phyloP scores from a whole-genome alignment of 805 yeast species.

The Saccharomycopsis babjevae region DNA sequence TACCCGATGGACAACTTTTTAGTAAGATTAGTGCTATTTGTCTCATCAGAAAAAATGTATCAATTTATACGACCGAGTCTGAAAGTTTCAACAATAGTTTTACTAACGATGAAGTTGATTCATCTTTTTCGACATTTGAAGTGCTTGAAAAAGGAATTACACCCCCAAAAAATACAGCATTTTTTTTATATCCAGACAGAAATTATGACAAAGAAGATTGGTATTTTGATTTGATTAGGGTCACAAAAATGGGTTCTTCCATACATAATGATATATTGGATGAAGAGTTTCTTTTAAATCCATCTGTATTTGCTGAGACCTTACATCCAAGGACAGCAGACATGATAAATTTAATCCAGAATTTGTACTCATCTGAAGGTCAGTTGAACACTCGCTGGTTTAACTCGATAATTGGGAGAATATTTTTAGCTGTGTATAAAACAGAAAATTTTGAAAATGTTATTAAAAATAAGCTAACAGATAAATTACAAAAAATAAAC shows the following conservation, averaged over 20 bases:
- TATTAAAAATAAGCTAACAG: conserved; percentile 49
- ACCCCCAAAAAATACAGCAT: conserved; percentile 30
- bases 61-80: conserved; percentile 3
- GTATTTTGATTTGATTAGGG: conserved; percentile 77
- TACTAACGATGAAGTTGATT: background rate
- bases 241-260: conserved; percentile 40
- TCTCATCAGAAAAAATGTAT: conserved; percentile 40
- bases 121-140: conserved; percentile 17
- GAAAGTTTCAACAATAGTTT: background rate
- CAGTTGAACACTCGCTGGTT: conserved; percentile 83
- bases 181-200: conserved; percentile 64
- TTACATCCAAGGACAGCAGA: conserved; percentile 62
- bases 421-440: conserved; percentile 66
- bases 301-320: conserved; percentile 60
- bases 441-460: conserved; percentile 56
- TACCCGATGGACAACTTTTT: conserved; percentile 70
- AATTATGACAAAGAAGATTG: conserved; percentile 86
- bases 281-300: conserved; percentile 35
- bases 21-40: conserved; percentile 75
- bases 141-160: conserved; percentile 19
- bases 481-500: conserved; percentile 68
- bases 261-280: conserved; percentile 16
- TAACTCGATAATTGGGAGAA: conserved; percentile 76
- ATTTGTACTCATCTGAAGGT: conserved; percentile 72
- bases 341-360: conserved; percentile 63